phyloP scores from a whole-genome alignment of 2,329 filamentous ascomycete genomes.

The Laburnicola sp. region DNA sequence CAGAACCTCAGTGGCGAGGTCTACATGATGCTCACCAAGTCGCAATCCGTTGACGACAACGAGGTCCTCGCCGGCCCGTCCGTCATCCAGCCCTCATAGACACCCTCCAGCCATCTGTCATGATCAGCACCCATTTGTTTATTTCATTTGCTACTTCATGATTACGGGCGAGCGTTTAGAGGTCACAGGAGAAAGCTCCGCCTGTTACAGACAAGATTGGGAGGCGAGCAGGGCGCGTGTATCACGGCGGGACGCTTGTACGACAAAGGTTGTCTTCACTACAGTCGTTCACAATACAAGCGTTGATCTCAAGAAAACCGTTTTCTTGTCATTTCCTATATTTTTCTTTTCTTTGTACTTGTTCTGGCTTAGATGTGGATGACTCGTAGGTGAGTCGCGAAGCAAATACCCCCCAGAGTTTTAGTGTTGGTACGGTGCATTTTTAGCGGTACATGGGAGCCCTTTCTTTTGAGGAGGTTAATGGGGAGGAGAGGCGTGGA shows the following conservation, averaged over 20 bases:
- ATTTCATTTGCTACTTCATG: conserved; percentile 7
- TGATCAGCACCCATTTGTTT: conserved; percentile 5
- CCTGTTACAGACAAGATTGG: not conserved
- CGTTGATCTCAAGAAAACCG: conserved; percentile 34
- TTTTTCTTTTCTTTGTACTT: conserved; percentile 9
- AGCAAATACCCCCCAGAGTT: conserved; percentile 5
- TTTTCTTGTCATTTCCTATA: conserved; percentile 19
- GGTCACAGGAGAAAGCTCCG: not conserved
- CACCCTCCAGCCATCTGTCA: conserved; percentile 3
- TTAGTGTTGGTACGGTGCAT: not conserved
- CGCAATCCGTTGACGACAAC: conserved; percentile 36
- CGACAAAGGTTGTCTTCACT: conserved; percentile 29
- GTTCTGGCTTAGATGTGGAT: conserved; percentile 1
- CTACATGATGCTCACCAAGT: conserved; percentile 67
- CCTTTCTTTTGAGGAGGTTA: not conserved
- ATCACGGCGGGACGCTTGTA: conserved; percentile 24
- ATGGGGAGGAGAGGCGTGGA: not conserved
- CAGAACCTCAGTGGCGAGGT: conserved; percentile 64
- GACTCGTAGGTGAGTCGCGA: not conserved
- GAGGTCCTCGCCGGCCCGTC: conserved; percentile 63
- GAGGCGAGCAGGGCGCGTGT: conserved; percentile 8
- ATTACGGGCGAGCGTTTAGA: conserved; percentile 7
- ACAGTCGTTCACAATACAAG: conserved; percentile 43
- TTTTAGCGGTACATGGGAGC: not conserved
- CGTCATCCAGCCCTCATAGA: conserved; percentile 45